phyloP scores from a whole-genome alignment of 1,139 yeast genomes.

The Sugiyamaella japonica region DNA sequence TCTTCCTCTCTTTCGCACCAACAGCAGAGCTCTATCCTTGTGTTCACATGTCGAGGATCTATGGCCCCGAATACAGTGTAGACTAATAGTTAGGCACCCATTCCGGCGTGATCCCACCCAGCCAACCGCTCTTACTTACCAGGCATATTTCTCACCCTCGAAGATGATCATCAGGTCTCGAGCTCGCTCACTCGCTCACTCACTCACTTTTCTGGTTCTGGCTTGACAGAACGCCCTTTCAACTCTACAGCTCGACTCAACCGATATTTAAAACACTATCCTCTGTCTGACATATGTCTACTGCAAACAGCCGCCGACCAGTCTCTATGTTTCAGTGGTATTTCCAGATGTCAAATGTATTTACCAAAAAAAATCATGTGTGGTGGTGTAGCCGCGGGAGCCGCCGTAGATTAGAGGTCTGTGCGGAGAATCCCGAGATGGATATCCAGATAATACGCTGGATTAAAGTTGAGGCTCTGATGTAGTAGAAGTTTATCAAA shows the following conservation, averaged over 20 bases:
- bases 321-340: no score
- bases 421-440: conserved; percentile 1
- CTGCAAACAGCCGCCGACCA: no score
- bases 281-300: no score
- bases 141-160: conserved; percentile 85
- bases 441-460: background rate
- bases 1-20: conserved; percentile 86
- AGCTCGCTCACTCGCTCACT: background rate
- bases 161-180: conserved; percentile 66
- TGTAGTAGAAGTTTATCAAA: background rate
- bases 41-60: conserved; percentile 86
- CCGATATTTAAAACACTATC: no score
- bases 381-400: conserved; percentile 2
- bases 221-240: background rate
- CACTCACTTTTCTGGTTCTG: conserved; percentile 1
- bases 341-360: background rate
- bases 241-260: no score
- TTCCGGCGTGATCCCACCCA: no score
- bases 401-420: conserved; percentile 1
- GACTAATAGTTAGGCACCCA: conserved; percentile 23
- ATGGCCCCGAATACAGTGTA: conserved; percentile 83
- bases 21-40: conserved; percentile 71
- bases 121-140: conserved; percentile 40
- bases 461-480: background rate
- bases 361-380: conserved; percentile 6